Base-by-base conservation (phyloP, 345 rosid species). In the Arabis hirsuta region DNA sequence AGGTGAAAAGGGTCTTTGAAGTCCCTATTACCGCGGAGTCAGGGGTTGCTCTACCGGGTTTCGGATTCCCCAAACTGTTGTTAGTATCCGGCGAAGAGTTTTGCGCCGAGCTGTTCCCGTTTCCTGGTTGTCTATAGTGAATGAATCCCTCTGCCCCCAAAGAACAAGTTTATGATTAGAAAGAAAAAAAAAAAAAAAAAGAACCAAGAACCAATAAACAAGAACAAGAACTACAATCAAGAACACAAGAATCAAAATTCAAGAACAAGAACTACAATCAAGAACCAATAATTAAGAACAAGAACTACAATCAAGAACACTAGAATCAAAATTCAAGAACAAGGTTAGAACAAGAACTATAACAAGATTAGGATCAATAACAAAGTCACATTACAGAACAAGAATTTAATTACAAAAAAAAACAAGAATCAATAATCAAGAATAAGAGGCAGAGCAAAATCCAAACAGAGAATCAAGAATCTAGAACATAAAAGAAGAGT, bases 1-100 rank as follows among this genome's bases (percentile, higher is more conserved):
- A 87, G 41, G 74, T 81, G 74, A 84, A 89, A 55, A 65, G 41
- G 50, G 77, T 84, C 72, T 81, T 83, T 29, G 74, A 16, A 32
- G 80, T 67, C 22, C 85, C 76, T 44, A 88, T 45, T 16, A 81
- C 71, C 11, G 67, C 64, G 0, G 85, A 72, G 12, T 86, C 85
- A 9, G 74, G 78, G 2, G 79, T 68, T 32, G 74, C 51, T 55
- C 81, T 81, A 16, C 77, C 82, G 0, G 31, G 66, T 50, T 27
- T 68, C 20, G 55, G 74, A 67, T 81, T 85, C 64, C 84, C 84
- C 12, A 38, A 71, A 74, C 82, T 72, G 68, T 57, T 73, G 11
- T 77, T 69, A 1, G 73, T 84, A 55, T 62, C 79, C 16, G 65
- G 61, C 20, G 77, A 74, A 0, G 89, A 83, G 56, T 68, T 73